These are phyloP conservation scores for Rhododendron williamsianum DNA, from an alignment of 148 eudicot species.

Conservation along the genomic window DNA sequence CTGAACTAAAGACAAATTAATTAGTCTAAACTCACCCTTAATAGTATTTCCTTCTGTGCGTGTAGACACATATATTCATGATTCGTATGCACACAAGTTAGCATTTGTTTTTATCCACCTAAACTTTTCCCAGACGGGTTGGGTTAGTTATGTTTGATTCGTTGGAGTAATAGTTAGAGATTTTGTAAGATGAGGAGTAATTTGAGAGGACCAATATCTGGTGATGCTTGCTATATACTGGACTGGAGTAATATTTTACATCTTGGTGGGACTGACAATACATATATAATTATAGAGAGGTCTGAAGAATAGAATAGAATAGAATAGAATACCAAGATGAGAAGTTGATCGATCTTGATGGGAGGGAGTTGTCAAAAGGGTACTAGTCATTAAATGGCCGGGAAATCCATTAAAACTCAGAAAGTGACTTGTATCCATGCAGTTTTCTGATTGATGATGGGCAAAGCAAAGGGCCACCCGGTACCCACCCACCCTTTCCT, in stretches of 20 bases:
- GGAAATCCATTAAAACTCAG: neutral
- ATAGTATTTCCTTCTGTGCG: too few relatives aligned
- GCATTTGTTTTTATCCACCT: neutral
- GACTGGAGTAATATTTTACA: too few relatives aligned
- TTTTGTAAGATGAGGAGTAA: neutral
- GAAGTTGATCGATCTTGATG: neutral
- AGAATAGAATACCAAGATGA: too few relatives aligned
- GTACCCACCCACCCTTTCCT: neutral
- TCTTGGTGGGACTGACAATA: too few relatives aligned
- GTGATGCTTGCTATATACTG: neutral
- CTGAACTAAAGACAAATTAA: too few relatives aligned
- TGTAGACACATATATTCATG: too few relatives aligned
- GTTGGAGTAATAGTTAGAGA: neutral
- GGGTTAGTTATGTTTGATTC: neutral
- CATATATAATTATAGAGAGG: neutral
- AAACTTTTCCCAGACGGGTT: too few relatives aligned
- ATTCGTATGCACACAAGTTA: too few relatives aligned
- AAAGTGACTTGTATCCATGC: slow-evolving; percentile 4
- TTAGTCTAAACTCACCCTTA: too few relatives aligned
- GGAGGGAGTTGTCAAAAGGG: neutral
- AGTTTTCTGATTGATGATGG: slow-evolving; percentile 8
- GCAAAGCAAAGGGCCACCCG: neutral
- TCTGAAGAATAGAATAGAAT: neutral
- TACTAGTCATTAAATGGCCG: neutral
- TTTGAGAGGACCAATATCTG: too few relatives aligned